phyloP scores from a whole-genome alignment of 2,329 filamentous ascomycete genomes.

The Penicillium occitanis region DNA sequence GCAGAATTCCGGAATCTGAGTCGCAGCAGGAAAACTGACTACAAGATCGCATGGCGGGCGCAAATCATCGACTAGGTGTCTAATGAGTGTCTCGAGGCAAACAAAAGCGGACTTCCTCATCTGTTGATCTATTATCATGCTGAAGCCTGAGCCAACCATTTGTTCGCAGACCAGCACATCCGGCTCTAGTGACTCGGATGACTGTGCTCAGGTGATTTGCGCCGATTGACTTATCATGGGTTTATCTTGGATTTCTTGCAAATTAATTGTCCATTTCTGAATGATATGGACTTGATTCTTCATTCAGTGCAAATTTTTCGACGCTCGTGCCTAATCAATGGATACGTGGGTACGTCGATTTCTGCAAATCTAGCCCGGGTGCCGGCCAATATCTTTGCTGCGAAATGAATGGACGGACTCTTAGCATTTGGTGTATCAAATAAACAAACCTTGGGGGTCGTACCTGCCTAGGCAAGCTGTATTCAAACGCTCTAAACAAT shows the following conservation, averaged over 20 bases:
- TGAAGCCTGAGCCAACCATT: constrained; percentile 12
- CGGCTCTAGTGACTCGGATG: constrained; percentile 14
- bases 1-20: background rate
- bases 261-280: background rate
- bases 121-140: constrained; percentile 11
- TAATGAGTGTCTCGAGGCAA: background rate
- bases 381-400: constrained; percentile 2
- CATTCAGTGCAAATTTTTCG: background rate
- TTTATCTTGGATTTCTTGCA: background rate
- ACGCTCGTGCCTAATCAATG: background rate
- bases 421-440: constrained; percentile 2
- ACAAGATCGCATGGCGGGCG: background rate
- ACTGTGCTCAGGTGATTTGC: constrained; percentile 21
- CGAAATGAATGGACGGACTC: constrained; percentile 4
- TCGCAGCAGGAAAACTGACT: background rate
- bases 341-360: background rate
- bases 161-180: constrained; percentile 18
- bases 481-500: background rate
- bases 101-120: constrained; percentile 1
- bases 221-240: constrained; percentile 6
- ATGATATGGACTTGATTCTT: constrained; percentile 5
- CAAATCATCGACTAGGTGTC: background rate
- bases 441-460: background rate
- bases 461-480: background rate
- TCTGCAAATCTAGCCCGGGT: background rate